Percentiles rank a stretch among this genome's conserved stretches.
These are phyloP conservation scores for Quercus gilva DNA, from an alignment of 306 rosid species.

Conservation along the genomic window DNA sequence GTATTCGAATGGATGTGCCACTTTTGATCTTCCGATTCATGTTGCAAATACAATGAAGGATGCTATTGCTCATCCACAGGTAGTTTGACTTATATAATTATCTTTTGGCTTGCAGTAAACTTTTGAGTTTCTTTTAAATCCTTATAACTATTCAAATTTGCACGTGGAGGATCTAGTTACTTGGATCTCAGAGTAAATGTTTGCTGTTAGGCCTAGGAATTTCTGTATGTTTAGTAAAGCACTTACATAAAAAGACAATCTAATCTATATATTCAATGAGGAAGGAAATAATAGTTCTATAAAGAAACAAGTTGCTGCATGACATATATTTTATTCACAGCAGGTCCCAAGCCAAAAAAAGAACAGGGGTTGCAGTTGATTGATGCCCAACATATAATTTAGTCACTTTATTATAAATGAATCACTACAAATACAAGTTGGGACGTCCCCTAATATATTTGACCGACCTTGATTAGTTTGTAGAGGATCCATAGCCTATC, in stretches of 20 bases:
- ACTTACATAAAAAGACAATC: not conserved
- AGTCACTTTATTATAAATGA: too few species aligned
- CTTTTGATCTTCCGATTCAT: constrained; percentile 67
- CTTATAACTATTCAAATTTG: not conserved
- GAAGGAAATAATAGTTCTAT: not conserved
- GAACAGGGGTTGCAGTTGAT: too few species aligned
- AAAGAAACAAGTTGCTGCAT: not conserved
- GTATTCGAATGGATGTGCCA: constrained; percentile 78
- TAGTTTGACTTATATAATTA: constrained; percentile 18
- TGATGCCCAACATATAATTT: too few species aligned
- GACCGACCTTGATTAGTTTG: too few species aligned
- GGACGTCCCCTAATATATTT: too few species aligned
- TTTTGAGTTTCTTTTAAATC: not conserved
- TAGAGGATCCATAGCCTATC: too few species aligned
- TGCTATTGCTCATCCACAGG: constrained; percentile 86
- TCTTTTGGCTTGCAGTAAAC: not conserved
- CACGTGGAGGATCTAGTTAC: not conserved
- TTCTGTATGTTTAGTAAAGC: not conserved
- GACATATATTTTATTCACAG: too few species aligned
- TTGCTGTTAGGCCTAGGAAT: not conserved
- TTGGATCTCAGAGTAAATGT: not conserved
- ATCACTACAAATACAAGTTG: too few species aligned
- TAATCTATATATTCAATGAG: not conserved
- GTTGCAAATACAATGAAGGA: constrained; percentile 59
- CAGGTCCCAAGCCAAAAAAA: too few species aligned